Evolutionary conservation across 345 rosid genomes (phyloP), one percentile per base, ranked within the genome.

Genomic region (Syzygium grande): DNA sequence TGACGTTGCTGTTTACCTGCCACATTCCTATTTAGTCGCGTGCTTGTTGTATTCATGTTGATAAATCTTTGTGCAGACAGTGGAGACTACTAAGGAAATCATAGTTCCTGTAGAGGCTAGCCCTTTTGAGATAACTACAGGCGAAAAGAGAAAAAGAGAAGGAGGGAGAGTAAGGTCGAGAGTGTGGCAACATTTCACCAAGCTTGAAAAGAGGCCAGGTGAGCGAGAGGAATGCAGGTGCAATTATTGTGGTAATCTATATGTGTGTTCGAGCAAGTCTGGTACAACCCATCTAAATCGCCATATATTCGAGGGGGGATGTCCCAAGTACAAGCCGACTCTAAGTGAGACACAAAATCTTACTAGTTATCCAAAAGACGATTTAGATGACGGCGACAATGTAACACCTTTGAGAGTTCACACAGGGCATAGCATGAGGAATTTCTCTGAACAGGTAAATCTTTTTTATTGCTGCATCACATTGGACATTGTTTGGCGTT

Each of bases 141-240:
- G 87, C 5, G 87, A 86, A 65, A 86, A 86, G 83, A 61, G 87
- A 51, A 86, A 61, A 86, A 86, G 87, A 68, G 87, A 51, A 19
- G 83, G 77, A 19, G 83, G 77, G 27, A 61, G 86, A 52, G 55
- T 84, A 55, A 84, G 87, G 80, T 86, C 83, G 6, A 86, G 43
- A 51, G 87, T 61, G 55, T 86, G 87, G 87, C 80, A 27, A 43
- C 87, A 86, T 65, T 86, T 86, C 87, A 86, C 84, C 4, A 86
- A 86, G 83, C 79, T 86, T 51, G 73, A 54, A 51, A 86, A 86
- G 84, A 86, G 79, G 87, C 83, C n/a, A 43, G 87, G 79, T 13
- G 87, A 51, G 38, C 87, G 87, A 30, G 87, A 86, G 79, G 87
- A 86, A 51, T 86, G 87, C 41, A 63, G 38, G 84, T 86, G 87